These are phyloP conservation scores for Fusarium liriodendri DNA, from an alignment of 2,329 filamentous ascomycete species.

Conservation along the genomic window DNA sequence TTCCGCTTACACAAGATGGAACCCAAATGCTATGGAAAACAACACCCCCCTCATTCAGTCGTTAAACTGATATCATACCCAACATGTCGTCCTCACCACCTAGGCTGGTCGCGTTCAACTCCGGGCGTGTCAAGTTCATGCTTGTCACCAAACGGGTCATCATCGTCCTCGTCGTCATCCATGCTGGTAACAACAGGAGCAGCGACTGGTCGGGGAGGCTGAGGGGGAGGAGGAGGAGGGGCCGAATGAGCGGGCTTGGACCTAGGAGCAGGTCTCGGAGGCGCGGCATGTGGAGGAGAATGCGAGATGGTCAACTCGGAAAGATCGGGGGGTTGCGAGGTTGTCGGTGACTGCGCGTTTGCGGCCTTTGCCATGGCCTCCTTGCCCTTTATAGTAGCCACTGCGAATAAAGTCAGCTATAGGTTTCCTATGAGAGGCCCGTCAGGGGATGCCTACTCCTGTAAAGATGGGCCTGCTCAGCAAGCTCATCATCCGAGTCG, in stretches of 20 bases:
- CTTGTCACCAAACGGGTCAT: constrained; percentile 87
- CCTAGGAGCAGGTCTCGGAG: constrained; percentile 52
- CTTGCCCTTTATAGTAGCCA: constrained; percentile 65
- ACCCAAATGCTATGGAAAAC: not conserved
- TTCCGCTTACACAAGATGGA: not conserved
- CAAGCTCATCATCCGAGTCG: constrained; percentile 75
- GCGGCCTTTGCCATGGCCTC: constrained; percentile 55
- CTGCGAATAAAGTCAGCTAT: constrained; percentile 49
- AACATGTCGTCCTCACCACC: constrained; percentile 39
- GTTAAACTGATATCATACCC: not conserved
- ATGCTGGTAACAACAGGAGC: constrained; percentile 56
- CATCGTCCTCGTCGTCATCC: constrained; percentile 82
- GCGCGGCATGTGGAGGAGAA: constrained; percentile 56
- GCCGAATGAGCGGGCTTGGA: constrained; percentile 34
- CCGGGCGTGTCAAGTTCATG: constrained; percentile 69
- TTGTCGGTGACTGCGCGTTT: constrained; percentile 50
- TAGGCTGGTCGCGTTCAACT: constrained; percentile 45
- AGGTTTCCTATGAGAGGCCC: constrained; percentile 21
- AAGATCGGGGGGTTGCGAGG: constrained; percentile 56
- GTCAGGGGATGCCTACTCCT: constrained; percentile 58
- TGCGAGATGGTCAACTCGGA: constrained; percentile 57
- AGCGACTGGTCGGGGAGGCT: constrained; percentile 31
- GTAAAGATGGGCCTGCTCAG: constrained; percentile 74
- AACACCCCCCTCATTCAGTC: not conserved
- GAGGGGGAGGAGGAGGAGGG: constrained; percentile 17